Evolutionary conservation across 2,329 filamentous ascomycete species (phyloP).

Genomic region (Trichoderma sp.): DNA sequence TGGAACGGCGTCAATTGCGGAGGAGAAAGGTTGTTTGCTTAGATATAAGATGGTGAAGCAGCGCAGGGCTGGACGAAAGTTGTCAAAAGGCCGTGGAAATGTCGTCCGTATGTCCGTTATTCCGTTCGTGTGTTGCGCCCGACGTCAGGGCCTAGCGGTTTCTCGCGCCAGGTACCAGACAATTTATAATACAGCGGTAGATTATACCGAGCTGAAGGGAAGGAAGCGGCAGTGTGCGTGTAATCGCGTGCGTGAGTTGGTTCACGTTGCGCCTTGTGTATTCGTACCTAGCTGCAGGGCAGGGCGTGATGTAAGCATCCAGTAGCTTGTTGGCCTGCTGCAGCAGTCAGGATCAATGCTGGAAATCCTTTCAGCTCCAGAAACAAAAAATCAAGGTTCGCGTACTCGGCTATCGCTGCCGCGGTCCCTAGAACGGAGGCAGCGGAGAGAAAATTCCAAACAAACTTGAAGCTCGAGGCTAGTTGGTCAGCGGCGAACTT

Average conservation of each 20-base stretch:
- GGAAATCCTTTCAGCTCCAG: background rate
- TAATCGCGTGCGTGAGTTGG: slow-evolving; percentile 5
- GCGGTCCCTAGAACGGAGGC: background rate
- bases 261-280: background rate
- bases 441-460: slow-evolving; percentile 15
- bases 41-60: background rate
- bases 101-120: slow-evolving; percentile 16
- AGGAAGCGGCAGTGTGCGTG: slow-evolving; percentile 3
- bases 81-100: background rate
- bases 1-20: slow-evolving; percentile 7
- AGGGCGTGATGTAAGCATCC: background rate
- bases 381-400: slow-evolving; percentile 3
- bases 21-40: background rate
- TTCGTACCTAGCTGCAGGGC: background rate
- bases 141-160: slow-evolving; percentile 2
- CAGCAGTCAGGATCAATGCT: background rate
- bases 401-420: slow-evolving; percentile 14
- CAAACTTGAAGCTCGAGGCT: background rate
- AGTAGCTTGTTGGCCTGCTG: background rate
- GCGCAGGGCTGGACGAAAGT: background rate
- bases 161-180: background rate
- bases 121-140: background rate
- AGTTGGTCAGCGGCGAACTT: slow-evolving; percentile 17
- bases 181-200: slow-evolving; percentile 12
- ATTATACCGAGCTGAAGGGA: background rate